Conservation (phyloP, 2,329 filamentous ascomycete genomes). For the Pseudogymnoascus sp. region DNA sequence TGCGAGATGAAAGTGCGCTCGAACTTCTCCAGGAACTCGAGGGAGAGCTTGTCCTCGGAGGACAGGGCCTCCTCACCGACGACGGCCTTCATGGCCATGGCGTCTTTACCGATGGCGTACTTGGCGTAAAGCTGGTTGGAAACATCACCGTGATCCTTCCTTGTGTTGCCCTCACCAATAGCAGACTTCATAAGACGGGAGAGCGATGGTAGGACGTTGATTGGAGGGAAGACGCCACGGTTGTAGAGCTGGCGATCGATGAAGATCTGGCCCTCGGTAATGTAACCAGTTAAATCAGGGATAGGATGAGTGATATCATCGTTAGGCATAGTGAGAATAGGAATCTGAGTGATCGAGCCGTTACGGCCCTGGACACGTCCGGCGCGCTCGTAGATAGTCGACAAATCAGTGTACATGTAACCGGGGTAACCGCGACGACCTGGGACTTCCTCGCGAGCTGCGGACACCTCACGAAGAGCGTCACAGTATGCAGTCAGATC, state of each 20-base stretch:
- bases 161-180: constrained; percentile 94
- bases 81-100: constrained; percentile 97
- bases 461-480: constrained; percentile 95
- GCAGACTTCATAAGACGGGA: constrained; percentile 99
- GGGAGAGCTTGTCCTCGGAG: constrained; percentile 90
- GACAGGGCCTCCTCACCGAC: constrained; percentile 96
- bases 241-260: constrained; percentile 90
- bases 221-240: constrained; percentile 96
- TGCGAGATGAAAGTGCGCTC: constrained; percentile 92
- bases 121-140: constrained; percentile 99
- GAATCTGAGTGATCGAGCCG: constrained; percentile 97
- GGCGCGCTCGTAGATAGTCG: constrained; percentile 98
- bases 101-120: constrained; percentile 97
- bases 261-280: constrained; percentile 98
- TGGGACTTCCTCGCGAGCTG: constrained; percentile 95
- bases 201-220: constrained; percentile 95
- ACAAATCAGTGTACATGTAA: constrained; percentile 99
- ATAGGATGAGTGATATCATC: constrained; percentile 99
- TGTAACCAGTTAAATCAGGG: constrained; percentile 97
- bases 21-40: constrained; percentile 98
- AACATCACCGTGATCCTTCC: constrained; percentile 94
- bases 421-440: constrained; percentile 98
- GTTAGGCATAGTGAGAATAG: constrained; percentile 99
- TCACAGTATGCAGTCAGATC: constrained; percentile 98
- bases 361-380: constrained; percentile 96